Percentiles rank a stretch among this genome's conserved stretches.
Evolutionary conservation across 2,329 filamentous ascomycete species (phyloP).

Genomic region (Thermoascus crustaceus): DNA sequence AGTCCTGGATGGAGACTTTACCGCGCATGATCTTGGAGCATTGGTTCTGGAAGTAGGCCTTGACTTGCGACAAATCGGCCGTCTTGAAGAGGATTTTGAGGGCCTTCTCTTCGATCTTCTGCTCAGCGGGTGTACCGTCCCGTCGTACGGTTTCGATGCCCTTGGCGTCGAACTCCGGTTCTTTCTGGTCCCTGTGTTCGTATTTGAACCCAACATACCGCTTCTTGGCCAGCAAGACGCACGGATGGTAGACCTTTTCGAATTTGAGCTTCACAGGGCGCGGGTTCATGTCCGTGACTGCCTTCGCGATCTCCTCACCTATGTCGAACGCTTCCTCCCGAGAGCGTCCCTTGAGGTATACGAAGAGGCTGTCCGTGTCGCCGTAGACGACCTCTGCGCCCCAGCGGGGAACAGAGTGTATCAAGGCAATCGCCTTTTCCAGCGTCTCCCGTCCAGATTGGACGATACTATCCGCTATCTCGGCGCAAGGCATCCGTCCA

Average conservation of each 20-base stretch:
- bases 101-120: conserved; percentile 92
- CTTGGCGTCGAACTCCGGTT: conserved; percentile 92
- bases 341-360: conserved; percentile 79
- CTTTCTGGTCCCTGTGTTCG: conserved; percentile 63
- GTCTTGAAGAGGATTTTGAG: conserved; percentile 85
- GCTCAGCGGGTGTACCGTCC: conserved; percentile 89
- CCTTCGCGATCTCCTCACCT: conserved; percentile 81
- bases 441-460: conserved; percentile 92
- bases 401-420: conserved; percentile 82
- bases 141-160: conserved; percentile 95
- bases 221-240: conserved; percentile 90
- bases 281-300: conserved; percentile 83
- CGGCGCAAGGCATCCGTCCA: conserved; percentile 92
- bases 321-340: conserved; percentile 85
- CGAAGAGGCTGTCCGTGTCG: conserved; percentile 91
- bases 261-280: conserved; percentile 93
- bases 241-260: conserved; percentile 96
- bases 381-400: conserved; percentile 95
- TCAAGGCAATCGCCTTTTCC: conserved; percentile 84
- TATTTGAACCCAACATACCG: conserved; percentile 98
- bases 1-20: conserved; percentile 82
- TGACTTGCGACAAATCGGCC: conserved; percentile 78
- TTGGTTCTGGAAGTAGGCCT: conserved; percentile 80
- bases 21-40: conserved; percentile 90
- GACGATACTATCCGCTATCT: conserved; percentile 97